Evolutionary conservation across 306 rosid genomes (phyloP), one percentile per base, ranked within the genome.

Genomic region (Sphenostylis stenocarpa): DNA sequence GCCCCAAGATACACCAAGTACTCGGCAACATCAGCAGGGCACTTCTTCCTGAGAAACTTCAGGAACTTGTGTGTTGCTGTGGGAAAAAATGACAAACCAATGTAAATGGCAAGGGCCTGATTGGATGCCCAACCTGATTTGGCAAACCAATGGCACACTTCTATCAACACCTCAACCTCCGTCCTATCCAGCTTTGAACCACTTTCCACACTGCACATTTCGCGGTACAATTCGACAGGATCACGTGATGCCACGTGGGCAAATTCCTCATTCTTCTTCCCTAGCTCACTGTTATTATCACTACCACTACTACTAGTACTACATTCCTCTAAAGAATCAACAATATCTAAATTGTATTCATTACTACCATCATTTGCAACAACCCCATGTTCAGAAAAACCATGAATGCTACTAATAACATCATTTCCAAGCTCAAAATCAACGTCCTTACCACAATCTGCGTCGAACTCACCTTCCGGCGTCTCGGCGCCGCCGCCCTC

Each of bases 91-190:
- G 97, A 93, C 82, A 84, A 77, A 65, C 98, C 97, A 69, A 94
- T 89, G 73, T 94, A 94, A 73, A 94, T 90, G 38, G 93, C 98
- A 57, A 94, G 96, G 73, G 96, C 93, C 82, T 94, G 98, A 80
- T 90, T 88, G 14, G 90, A 72, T 0, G 96, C 97, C 98, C 97
- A 94, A 52, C 95, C 95, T 3, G 97, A 91, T 48, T 52, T 73
- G 12, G 75, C 86, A 75, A 94, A 90, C 53, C 23, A 73, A 58
- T 41, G 43, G 68, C 83, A 89, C 38, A 82, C 78, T 52, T 85
- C 86, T 10, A 16, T 34, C 39, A 92, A 64, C 52, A 62, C 52
- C 17, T 86, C 91, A 87, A 81, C 72, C 49, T 90, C 91, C 23
- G 72, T 28, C 57, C 68, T 82, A 4, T 67, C 73, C 73, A 70